Evolutionary conservation across 352 stramenopile species (phyloP).

Genomic region (Phytophthora constricta): DNA sequence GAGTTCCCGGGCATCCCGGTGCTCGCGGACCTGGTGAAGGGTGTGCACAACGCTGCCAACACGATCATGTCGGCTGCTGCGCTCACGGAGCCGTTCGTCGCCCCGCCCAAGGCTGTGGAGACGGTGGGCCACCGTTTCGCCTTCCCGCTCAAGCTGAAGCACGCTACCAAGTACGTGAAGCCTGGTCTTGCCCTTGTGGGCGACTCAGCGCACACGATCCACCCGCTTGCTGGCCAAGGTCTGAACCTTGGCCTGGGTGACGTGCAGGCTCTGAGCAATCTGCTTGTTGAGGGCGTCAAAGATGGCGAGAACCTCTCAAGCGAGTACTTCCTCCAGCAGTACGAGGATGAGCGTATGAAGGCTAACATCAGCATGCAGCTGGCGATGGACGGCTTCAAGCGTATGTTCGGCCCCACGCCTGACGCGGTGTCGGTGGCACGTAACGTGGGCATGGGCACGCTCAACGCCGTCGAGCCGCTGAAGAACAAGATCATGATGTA

Average conservation of each 20-base stretch:
- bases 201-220: slow-evolving; percentile 96
- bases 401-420: slow-evolving; percentile 78
- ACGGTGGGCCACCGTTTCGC: slow-evolving; percentile 79
- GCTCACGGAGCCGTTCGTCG: slow-evolving; percentile 78
- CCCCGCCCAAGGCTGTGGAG: slow-evolving; percentile 69
- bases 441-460: slow-evolving; percentile 87
- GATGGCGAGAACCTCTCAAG: slow-evolving; percentile 81
- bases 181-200: slow-evolving; percentile 91
- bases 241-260: slow-evolving; percentile 96
- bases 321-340: slow-evolving; percentile 81
- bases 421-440: slow-evolving; percentile 76
- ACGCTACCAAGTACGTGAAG: slow-evolving; percentile 89
- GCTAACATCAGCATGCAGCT: slow-evolving; percentile 85
- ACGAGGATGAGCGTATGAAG: slow-evolving; percentile 89
- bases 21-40: slow-evolving; percentile 79
- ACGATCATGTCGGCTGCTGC: slow-evolving; percentile 81
- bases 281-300: slow-evolving; percentile 81
- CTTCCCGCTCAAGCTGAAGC: slow-evolving; percentile 92
- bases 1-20: slow-evolving; percentile 83
- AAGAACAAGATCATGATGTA: slow-evolving; percentile 93
- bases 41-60: slow-evolving; percentile 71
- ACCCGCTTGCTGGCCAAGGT: slow-evolving; percentile 96
- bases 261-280: slow-evolving; percentile 77
- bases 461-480: slow-evolving; percentile 87
- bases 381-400: slow-evolving; percentile 91